Conservation (phyloP, 202 grass and related monocot genomes). For the Tripidium arundinaceum region DNA sequence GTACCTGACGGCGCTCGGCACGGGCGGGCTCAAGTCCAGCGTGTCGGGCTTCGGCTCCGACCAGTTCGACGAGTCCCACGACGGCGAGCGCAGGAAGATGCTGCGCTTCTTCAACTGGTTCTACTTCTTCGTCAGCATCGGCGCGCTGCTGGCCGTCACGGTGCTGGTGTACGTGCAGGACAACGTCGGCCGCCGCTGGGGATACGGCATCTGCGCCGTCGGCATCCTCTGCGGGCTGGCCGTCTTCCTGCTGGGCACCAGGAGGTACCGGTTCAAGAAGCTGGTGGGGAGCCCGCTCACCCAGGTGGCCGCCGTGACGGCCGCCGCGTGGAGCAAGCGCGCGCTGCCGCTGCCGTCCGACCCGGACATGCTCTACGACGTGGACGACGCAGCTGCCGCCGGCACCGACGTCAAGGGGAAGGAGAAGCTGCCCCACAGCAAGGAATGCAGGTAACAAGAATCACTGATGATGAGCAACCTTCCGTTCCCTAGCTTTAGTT, state of each 20-base stretch:
- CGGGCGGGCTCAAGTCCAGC: constrained; percentile 77
- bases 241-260: constrained; percentile 48
- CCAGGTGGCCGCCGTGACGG: constrained; percentile 41
- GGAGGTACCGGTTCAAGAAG: constrained; percentile 60
- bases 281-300: constrained; percentile 69
- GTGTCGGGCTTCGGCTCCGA: constrained; percentile 69
- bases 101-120: constrained; percentile 92
- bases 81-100: constrained; percentile 52
- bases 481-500: background rate
- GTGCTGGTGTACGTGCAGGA: constrained; percentile 83
- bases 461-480: too few species aligned
- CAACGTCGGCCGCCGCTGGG: constrained; percentile 51
- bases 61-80: constrained; percentile 67
- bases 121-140: constrained; percentile 83
- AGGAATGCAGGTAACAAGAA: constrained; percentile 44
- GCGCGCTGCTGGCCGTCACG: constrained; percentile 68
- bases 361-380: constrained; percentile 42
- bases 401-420: constrained; percentile 43
- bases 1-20: constrained; percentile 65
- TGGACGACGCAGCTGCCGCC: constrained; percentile 20
- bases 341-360: constrained; percentile 40
- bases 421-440: constrained; percentile 59
- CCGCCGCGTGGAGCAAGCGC: constrained; percentile 55
- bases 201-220: constrained; percentile 57
- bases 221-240: constrained; percentile 44